Evolutionary conservation across 768 basidiomycete species (phyloP).

Genomic region (Boletus rubescentipes): DNA sequence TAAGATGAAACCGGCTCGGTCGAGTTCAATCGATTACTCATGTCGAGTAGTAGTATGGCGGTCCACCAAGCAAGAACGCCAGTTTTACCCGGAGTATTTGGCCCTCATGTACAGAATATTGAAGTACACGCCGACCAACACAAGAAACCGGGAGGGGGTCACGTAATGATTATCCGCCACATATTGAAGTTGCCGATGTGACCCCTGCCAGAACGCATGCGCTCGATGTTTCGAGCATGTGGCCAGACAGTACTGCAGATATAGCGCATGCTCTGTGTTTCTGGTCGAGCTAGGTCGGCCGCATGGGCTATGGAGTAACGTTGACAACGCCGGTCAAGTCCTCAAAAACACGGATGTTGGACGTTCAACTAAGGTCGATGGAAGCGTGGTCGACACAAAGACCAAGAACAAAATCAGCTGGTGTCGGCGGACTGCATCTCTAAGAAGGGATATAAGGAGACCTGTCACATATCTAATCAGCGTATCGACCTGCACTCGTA

Average conservation of each 20-base stretch:
- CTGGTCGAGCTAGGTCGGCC: slow-evolving; percentile 77
- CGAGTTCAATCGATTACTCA: slow-evolving; percentile 30
- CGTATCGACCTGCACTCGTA: not conserved
- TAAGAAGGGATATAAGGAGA: slow-evolving; percentile 75
- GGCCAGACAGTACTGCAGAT: slow-evolving; percentile 66
- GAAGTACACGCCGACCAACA: slow-evolving; percentile 59
- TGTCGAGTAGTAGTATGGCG: slow-evolving; percentile 78
- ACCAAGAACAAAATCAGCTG: slow-evolving; percentile 64
- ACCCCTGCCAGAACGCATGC: slow-evolving; percentile 76
- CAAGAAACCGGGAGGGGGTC: slow-evolving; percentile 65
- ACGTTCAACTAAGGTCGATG: slow-evolving; percentile 69
- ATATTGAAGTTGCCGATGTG: slow-evolving; percentile 67
- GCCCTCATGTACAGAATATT: slow-evolving; percentile 75
- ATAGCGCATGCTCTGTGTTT: slow-evolving; percentile 72
- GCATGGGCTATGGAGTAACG: slow-evolving; percentile 75
- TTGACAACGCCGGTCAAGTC: slow-evolving; percentile 66
- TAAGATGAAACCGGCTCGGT: not conserved
- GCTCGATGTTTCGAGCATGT: slow-evolving; percentile 70
- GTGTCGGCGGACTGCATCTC: slow-evolving; percentile 78
- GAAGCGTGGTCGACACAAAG: slow-evolving; percentile 52
- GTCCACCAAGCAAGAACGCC: slow-evolving; percentile 77
- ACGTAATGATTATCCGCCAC: slow-evolving; percentile 77
- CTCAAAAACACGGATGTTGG: slow-evolving; percentile 59
- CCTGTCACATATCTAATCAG: slow-evolving; percentile 63
- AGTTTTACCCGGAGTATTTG: slow-evolving; percentile 74